Conservation (phyloP, 2,329 filamentous ascomycete species). For the Fusarium abutilonis region DNA sequence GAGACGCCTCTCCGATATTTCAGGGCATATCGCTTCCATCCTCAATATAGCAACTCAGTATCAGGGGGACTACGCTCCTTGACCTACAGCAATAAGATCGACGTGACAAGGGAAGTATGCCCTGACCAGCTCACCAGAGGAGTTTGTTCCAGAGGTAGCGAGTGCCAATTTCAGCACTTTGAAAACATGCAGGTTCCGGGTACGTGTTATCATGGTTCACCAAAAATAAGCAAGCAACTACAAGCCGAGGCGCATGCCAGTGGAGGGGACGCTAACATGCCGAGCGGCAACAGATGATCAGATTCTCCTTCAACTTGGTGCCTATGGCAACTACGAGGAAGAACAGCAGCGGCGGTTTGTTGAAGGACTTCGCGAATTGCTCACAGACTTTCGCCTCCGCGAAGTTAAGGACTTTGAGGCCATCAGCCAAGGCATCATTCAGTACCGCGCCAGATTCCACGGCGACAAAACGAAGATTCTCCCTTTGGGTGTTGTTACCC, state of each 20-base stretch:
- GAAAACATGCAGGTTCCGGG: slow-evolving; percentile 52
- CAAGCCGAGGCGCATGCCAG: slow-evolving; percentile 35
- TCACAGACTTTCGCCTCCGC: slow-evolving; percentile 67
- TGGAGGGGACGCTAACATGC: slow-evolving; percentile 60
- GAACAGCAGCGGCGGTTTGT: slow-evolving; percentile 71
- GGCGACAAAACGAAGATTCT: slow-evolving; percentile 72
- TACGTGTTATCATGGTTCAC: slow-evolving; percentile 45
- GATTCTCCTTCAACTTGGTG: slow-evolving; percentile 77
- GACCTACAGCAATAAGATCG: slow-evolving; percentile 93
- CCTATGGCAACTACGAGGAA: slow-evolving; percentile 69
- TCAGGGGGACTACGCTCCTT: slow-evolving; percentile 83
- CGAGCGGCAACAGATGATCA: slow-evolving; percentile 69
- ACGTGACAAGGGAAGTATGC: slow-evolving; percentile 78
- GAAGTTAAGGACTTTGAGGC: slow-evolving; percentile 72
- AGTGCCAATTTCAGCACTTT: slow-evolving; percentile 85
- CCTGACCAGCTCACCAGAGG: slow-evolving; percentile 76
- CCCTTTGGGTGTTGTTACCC: slow-evolving; percentile 61
- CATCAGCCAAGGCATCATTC: slow-evolving; percentile 73
- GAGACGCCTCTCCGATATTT: slow-evolving; percentile 84
- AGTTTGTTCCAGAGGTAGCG: slow-evolving; percentile 73
- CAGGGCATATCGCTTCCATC: slow-evolving; percentile 90
- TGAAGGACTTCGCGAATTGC: slow-evolving; percentile 68
- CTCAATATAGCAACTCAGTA: slow-evolving; percentile 74
- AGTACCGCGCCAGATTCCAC: slow-evolving; percentile 72
- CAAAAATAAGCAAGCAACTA: slow-evolving; percentile 31